A percentile compares a stretch with the other conserved stretches of the same genome.
Evolutionary conservation across 345 rosid genomes (phyloP).

Genomic region (Heritiera fomes): DNA sequence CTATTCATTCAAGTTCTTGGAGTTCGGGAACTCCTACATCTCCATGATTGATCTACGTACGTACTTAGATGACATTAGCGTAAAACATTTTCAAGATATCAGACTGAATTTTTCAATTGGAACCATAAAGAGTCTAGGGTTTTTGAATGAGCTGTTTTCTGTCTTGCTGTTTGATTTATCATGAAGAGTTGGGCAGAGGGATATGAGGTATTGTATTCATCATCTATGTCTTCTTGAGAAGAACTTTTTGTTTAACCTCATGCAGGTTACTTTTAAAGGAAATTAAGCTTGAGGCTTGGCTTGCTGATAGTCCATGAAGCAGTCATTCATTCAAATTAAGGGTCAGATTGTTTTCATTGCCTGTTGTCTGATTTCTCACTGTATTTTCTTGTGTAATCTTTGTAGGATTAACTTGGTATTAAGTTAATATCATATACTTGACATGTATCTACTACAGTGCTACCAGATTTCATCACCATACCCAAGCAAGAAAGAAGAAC

Average conservation of each 20-base stretch:
- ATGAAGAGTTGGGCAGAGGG: neutral
- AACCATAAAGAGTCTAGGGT: neutral
- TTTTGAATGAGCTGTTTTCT: neutral
- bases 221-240: neutral
- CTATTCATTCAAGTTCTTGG: constrained; percentile 38
- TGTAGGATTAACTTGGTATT: constrained; percentile 49
- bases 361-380: neutral
- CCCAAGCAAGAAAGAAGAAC: constrained; percentile 37
- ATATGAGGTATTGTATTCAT: neutral
- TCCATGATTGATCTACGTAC: neutral
- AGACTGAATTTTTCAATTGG: neutral
- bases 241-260: neutral
- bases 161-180: neutral
- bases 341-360: neutral
- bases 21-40: constrained; percentile 50
- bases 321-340: no score
- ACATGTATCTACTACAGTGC: neutral
- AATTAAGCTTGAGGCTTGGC: constrained; percentile 42
- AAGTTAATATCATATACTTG: constrained; percentile 33
- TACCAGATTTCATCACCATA: neutral
- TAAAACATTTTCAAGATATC: neutral
- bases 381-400: neutral
- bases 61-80: neutral
- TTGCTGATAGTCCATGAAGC: constrained; percentile 31
- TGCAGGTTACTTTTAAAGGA: constrained; percentile 49